Evolutionary conservation across 2,329 filamentous ascomycete species (phyloP).

Genomic region (Stemphylium beticola): DNA sequence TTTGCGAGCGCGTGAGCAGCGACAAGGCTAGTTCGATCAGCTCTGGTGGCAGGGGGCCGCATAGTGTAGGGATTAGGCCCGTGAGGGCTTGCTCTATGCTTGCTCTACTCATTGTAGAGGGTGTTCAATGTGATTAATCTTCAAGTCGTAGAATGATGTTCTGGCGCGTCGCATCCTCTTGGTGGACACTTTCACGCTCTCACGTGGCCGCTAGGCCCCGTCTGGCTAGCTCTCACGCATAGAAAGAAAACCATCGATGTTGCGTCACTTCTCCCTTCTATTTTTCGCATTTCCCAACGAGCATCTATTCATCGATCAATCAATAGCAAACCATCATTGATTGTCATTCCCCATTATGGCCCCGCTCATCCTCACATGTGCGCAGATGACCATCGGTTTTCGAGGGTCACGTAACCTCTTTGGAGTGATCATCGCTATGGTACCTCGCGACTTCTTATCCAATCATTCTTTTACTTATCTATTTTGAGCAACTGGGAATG

Average conservation of each 20-base stretch:
- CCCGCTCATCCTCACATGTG: no score
- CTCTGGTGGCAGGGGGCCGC: conserved; percentile 41
- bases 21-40: conserved; percentile 43
- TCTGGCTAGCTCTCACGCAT: not conserved
- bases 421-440: no score
- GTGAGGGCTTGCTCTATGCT: conserved; percentile 43
- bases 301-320: no score
- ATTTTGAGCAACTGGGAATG: no score
- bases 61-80: conserved; percentile 52
- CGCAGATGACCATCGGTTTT: no score
- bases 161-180: conserved; percentile 10
- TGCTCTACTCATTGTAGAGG: conserved; percentile 25
- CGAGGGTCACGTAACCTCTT: no score
- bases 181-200: conserved; percentile 8
- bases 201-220: conserved; percentile 14
- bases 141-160: not conserved
- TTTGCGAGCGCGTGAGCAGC: conserved; percentile 45
- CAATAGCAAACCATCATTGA: no score
- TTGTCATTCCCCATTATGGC: no score
- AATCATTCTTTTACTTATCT: no score
- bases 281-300: no score
- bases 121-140: not conserved
- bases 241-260: not conserved
- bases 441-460: no score
- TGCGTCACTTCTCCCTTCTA: not conserved